Base-by-base conservation (phyloP, 2,329 filamentous ascomycete genomes). In the Ilyonectria mors-panacis region DNA sequence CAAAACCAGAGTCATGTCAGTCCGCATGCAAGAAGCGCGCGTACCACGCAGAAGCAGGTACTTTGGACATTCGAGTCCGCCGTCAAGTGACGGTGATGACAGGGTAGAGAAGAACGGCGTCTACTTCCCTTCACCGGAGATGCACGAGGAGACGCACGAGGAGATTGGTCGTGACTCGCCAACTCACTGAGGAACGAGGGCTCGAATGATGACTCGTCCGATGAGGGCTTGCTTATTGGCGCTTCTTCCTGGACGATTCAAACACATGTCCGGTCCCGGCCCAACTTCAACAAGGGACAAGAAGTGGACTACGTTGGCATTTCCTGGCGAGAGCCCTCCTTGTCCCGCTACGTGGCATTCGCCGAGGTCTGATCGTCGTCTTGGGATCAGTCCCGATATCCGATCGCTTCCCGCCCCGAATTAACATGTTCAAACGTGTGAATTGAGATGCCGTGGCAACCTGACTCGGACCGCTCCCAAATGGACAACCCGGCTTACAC, bases 401-500 rank as follows among this genome's bases (percentile, higher is more conserved):
- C 28, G 4, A 28, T 28, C 33, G 6, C 28, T 10, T 10, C 21
- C n/a, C 47, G 23, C 42, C 5, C 17, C 19, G 21, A 12, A 19
- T 23, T 33, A 30, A n/a, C 8, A 9, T 17, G 12, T 23, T 21
- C 12, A 30, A 28, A 23, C 15, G 19, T 30, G 33, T 21, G 30
- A 26, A 30, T 12, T 28, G 15, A 30, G 39, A 55, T 60, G 13
- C 12, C 44, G 28, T 42, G 56, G n/a, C 48, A 42, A 33, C 19
- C 21, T 13, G 50, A 30, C 13, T 19, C 26, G 44, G 42, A 42
- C 44, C 13, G 50, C 15, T 39, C 4, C 37, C n/a, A 23, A 47
- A 50, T 28, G 26, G 53, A 33, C 53, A 57, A 44, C 23, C 19
- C 50, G 33, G 63, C 8, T 30, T 26, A 50, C 23, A 7, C 45